Conservation (phyloP, 2,329 filamentous ascomycete genomes). For the Aspergillus aculeatinus region DNA sequence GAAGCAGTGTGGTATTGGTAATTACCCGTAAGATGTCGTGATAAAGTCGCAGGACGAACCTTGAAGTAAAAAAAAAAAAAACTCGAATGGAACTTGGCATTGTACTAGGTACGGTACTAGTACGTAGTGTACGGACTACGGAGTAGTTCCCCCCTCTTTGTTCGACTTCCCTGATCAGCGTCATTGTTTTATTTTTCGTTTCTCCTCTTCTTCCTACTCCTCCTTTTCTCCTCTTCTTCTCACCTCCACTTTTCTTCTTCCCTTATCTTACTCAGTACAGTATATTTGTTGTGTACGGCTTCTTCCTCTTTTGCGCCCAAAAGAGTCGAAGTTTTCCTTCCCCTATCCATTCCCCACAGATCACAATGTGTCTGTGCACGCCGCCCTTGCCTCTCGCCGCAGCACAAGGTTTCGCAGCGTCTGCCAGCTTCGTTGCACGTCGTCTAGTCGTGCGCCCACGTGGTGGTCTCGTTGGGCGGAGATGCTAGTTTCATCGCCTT, state of each 20-base stretch:
- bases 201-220: constrained; percentile 2
- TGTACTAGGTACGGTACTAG: no score
- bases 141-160: background rate
- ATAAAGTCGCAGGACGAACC: no score
- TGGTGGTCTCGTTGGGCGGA: constrained; percentile 35
- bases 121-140: no score
- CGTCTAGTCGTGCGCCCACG: constrained; percentile 40
- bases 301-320: constrained; percentile 12
- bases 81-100: no score
- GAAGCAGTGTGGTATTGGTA: background rate
- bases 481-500: constrained; percentile 45
- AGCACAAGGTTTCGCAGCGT: constrained; percentile 32
- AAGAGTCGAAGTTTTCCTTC: constrained; percentile 13
- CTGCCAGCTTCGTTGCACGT: constrained; percentile 26
- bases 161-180: constrained; percentile 5
- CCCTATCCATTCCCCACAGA: constrained; percentile 10
- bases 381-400: constrained; percentile 19
- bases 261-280: background rate
- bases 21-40: background rate
- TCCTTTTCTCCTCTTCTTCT: background rate
- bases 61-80: no score
- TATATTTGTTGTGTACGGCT: background rate
- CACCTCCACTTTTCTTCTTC: background rate
- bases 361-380: constrained; percentile 32
- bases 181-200: constrained; percentile 6